Percentiles rank a stretch among this genome's conserved stretches.
Conservation (phyloP, 805 yeast genomes). For the Spathaspora passalidarum region DNA sequence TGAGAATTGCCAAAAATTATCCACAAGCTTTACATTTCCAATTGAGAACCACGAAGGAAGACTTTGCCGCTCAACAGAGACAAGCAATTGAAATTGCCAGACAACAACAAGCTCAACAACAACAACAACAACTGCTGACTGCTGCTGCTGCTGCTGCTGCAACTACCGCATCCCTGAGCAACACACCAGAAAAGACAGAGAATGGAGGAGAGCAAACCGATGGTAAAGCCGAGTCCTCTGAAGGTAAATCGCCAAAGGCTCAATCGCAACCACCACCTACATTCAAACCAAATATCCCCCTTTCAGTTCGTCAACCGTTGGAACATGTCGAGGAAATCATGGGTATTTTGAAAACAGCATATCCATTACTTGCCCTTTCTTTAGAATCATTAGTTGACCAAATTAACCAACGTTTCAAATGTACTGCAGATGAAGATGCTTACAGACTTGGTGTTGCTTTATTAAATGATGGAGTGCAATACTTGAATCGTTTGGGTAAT, state of each 20-base stretch:
- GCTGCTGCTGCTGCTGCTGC: slow-evolving; percentile 2
- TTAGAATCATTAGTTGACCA: slow-evolving; percentile 95
- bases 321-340: slow-evolving; percentile 88
- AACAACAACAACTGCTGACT: not conserved
- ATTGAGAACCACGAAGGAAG: slow-evolving; percentile 91
- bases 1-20: slow-evolving; percentile 90
- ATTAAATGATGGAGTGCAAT: slow-evolving; percentile 89
- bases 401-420: slow-evolving; percentile 87
- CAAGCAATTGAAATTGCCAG: slow-evolving; percentile 49
- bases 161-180: not conserved
- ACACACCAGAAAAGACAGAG: slow-evolving; percentile 4
- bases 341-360: slow-evolving; percentile 94
- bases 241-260: not conserved
- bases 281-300: slow-evolving; percentile 7
- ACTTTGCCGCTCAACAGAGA: slow-evolving; percentile 80
- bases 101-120: slow-evolving; percentile 9
- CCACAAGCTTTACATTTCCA: slow-evolving; percentile 98
- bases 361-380: slow-evolving; percentile 88
- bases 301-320: slow-evolving; percentile 72
- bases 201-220: slow-evolving; percentile 1
- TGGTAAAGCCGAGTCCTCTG: not conserved
- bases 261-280: not conserved
- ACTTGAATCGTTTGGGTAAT: slow-evolving; percentile 77
- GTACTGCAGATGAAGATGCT: slow-evolving; percentile 93
- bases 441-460: slow-evolving; percentile 90